phyloP scores from a whole-genome alignment of 106 monocot genomes.

The Dioscorea dumetorum region DNA sequence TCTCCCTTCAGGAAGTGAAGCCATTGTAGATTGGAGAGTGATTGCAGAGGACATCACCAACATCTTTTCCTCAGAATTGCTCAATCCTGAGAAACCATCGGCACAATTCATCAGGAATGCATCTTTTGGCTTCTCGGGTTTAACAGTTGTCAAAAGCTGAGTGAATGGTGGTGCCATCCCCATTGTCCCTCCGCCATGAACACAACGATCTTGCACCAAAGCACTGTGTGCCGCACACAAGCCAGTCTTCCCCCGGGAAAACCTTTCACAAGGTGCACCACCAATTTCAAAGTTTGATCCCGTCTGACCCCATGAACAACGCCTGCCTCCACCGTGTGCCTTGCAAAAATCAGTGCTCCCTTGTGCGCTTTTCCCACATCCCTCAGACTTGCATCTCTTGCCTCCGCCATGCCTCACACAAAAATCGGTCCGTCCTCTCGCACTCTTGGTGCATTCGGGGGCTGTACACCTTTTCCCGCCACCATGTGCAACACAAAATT shows the following conservation, averaged over 20 bases:
- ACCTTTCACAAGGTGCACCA: conserved; percentile 8
- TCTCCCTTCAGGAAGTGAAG: conserved; percentile 41
- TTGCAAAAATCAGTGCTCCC: conserved; percentile 54
- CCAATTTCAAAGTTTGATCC: conserved; percentile 8
- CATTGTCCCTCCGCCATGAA: conserved; percentile 11
- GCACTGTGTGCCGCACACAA: conserved; percentile 22
- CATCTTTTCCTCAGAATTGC: not conserved
- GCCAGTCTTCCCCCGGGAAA: conserved; percentile 13
- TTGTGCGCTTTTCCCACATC: conserved; percentile 48
- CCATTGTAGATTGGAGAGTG: not conserved
- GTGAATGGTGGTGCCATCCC: not conserved
- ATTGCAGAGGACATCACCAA: not conserved
- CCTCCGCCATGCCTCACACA: conserved; percentile 49
- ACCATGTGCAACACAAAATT: conserved; percentile 50
- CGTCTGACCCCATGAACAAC: conserved; percentile 36
- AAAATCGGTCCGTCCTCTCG: conserved; percentile 36
- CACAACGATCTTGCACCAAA: conserved; percentile 16
- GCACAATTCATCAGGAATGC: not conserved
- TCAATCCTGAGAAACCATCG: conserved; percentile 1
- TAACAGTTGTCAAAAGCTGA: not conserved
- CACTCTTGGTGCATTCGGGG: conserved; percentile 40
- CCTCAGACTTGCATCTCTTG: conserved; percentile 34
- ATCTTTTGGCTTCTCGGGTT: not conserved
- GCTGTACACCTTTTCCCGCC: conserved; percentile 57
- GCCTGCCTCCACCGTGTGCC: conserved; percentile 48